Percentiles rank a stretch among this genome's conserved stretches.
Conservation (phyloP, 805 yeast species). For the Barnettozyma salicaria region DNA sequence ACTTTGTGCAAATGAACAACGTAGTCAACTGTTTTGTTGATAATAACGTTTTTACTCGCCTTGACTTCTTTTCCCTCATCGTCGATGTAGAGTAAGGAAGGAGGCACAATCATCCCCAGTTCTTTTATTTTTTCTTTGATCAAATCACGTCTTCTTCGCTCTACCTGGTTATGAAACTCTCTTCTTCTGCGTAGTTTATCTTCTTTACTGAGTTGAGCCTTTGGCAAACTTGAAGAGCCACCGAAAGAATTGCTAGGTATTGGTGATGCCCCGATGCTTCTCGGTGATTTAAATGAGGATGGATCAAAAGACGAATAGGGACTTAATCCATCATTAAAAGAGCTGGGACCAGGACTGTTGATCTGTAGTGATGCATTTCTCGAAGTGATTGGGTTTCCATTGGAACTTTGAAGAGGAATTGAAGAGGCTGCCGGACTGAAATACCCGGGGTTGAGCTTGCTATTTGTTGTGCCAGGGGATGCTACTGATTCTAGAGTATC, state of each 20-base stretch:
- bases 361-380: constrained; percentile 4
- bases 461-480: constrained; percentile 9
- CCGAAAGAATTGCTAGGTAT: constrained; percentile 28
- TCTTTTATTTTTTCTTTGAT: constrained; percentile 87
- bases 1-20: constrained; percentile 60
- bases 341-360: constrained; percentile 11
- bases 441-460: constrained; percentile 18
- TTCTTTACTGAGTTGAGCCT: constrained; percentile 44
- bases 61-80: constrained; percentile 54
- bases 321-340: constrained; percentile 23
- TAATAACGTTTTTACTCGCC: constrained; percentile 77
- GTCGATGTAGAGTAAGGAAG: constrained; percentile 46
- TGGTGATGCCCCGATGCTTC: constrained; percentile 24
- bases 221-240: constrained; percentile 26
- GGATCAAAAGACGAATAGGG: constrained; percentile 26
- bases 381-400: constrained; percentile 1
- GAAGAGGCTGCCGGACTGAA: constrained; percentile 23
- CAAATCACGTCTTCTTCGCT: constrained; percentile 82
- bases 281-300: constrained; percentile 26
- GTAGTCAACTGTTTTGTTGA: constrained; percentile 76
- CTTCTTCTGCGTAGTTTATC: constrained; percentile 72
- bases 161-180: constrained; percentile 92
- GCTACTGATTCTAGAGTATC: constrained; percentile 22
- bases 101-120: constrained; percentile 76
- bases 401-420: constrained; percentile 10